A percentile compares a stretch with the other conserved stretches of the same genome.
Evolutionary conservation across 805 yeast species (phyloP).

Genomic region (Saccharomycopsis capsularis): DNA sequence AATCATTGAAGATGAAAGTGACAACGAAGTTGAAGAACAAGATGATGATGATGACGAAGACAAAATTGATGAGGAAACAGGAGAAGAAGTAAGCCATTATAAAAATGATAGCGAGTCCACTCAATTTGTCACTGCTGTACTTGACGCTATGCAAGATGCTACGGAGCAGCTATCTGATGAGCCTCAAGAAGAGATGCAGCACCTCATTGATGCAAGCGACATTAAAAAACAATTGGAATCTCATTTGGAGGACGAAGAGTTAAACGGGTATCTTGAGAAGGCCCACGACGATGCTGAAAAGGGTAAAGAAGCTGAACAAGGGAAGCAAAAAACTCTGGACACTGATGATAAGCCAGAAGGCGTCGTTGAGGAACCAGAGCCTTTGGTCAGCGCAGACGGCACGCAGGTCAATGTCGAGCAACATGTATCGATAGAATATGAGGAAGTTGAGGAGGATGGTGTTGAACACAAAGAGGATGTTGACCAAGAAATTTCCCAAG

Average conservation of each 20-base stretch:
- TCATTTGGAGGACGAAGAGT: neutral
- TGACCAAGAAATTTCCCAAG: no score
- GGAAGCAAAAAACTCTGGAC: neutral
- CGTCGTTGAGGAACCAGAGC: neutral
- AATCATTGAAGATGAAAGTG: no score
- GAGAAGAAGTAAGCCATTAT: neutral
- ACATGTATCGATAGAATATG: no score
- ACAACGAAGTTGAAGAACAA: neutral
- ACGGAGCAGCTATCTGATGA: neutral
- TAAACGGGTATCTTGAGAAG: neutral
- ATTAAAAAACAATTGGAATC: neutral
- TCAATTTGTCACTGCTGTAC: neutral
- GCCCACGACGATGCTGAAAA: neutral
- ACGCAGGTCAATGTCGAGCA: no score
- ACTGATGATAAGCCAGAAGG: neutral
- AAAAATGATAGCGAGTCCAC: neutral
- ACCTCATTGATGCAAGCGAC: neutral
- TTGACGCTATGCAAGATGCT: neutral
- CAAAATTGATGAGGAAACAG: no score
- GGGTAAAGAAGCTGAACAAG: constrained; percentile 6
- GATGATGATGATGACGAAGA: neutral
- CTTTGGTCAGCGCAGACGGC: neutral
- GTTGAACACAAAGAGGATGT: no score
- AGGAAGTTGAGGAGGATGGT: no score
- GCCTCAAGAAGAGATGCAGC: neutral